These are phyloP conservation scores for Leucocoprinus sp. DNA, from an alignment of 768 basidiomycete species.

Conservation along the genomic window DNA sequence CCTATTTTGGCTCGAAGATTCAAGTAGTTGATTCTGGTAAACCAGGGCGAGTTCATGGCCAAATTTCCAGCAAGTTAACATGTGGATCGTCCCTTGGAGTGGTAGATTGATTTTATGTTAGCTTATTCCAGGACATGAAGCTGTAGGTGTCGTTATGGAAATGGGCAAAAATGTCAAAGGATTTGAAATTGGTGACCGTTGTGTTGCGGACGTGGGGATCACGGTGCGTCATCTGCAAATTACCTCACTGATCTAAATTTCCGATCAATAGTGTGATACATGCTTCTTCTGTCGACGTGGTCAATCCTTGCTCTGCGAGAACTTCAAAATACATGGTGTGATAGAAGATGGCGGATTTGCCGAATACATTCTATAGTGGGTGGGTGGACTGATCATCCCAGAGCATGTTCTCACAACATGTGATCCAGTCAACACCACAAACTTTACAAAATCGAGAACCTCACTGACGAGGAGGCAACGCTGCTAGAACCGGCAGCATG, in stretches of 20 bases:
- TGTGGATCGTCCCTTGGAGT: not conserved
- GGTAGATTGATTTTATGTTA: conserved; percentile 11
- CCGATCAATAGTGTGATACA: conserved; percentile 51
- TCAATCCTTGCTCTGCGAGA: conserved; percentile 75
- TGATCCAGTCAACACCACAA: conserved; percentile 45
- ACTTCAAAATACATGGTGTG: conserved; percentile 76
- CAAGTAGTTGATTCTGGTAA: conserved; percentile 14
- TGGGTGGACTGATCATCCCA: conserved; percentile 10
- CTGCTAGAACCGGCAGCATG: conserved; percentile 87
- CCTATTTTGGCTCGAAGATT: not conserved
- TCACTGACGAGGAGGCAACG: conserved; percentile 81
- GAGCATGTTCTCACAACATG: not conserved
- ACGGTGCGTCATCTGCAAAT: conserved; percentile 31
- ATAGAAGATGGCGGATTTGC: conserved; percentile 82
- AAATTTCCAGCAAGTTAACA: conserved; percentile 48
- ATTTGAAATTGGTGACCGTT: conserved; percentile 71
- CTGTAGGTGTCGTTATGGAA: conserved; percentile 62
- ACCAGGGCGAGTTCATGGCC: conserved; percentile 58
- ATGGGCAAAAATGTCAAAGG: conserved; percentile 76
- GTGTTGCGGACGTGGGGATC: conserved; percentile 66
- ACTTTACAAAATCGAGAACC: conserved; percentile 81
- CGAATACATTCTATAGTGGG: conserved; percentile 80
- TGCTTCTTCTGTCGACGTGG: conserved; percentile 89
- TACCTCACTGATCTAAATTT: conserved; percentile 3
- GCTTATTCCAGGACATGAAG: conserved; percentile 40